Evolutionary conservation across 257 asterid genomes (phyloP), one percentile per base, ranked within the genome.

Genomic region (Solanum habrochaites): DNA sequence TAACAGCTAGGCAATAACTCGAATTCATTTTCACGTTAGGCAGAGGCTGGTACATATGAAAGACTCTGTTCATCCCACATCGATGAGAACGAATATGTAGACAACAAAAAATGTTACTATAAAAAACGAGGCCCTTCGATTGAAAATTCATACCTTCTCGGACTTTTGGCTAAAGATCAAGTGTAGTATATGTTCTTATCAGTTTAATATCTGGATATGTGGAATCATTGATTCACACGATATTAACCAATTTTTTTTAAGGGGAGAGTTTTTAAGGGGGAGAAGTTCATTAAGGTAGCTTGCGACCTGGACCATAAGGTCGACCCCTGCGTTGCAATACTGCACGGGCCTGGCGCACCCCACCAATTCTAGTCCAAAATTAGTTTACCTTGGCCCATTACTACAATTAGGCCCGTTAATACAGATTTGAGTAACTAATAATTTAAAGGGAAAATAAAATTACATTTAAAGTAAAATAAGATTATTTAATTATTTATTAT

Each of bases 131-230:
- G 15, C 64, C 39, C 15, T 3, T 23, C 7, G 0, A 0, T 0
- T 52, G 86, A 8, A 71, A 0, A 49, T 10, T 27, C 91, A 89
- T 92, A 90, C 89, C 92, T 90, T 92, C 92, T 92, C 91, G 90
- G 94, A 90, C 92, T 88, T 91, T 89, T 92, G 93, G 93, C 91
- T 89, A 92, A 92, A 92, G 92, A 91, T 92, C 93, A 92, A 90
- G 92, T 89, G 92, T 90, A 88, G 73, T 27, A 67, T 27, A 1
- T 27, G 32, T 64, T 64, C 1, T n/a, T 64, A 64, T 64, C 8
- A 64, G 2, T 64, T 64, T n/a, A 64, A 64, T 64, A 64, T n/a
- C 1, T 64, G 16, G 16, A 64, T n/a, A 64, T 64, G 32, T 64
- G 70, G 70, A 1, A 0, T 0, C 2, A 62, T 62, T 11, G 31